Evolutionary conservation across 2,329 filamentous ascomycete species (phyloP), one percentile per base, ranked within the genome.

Genomic region (Colletotrichum sp.): DNA sequence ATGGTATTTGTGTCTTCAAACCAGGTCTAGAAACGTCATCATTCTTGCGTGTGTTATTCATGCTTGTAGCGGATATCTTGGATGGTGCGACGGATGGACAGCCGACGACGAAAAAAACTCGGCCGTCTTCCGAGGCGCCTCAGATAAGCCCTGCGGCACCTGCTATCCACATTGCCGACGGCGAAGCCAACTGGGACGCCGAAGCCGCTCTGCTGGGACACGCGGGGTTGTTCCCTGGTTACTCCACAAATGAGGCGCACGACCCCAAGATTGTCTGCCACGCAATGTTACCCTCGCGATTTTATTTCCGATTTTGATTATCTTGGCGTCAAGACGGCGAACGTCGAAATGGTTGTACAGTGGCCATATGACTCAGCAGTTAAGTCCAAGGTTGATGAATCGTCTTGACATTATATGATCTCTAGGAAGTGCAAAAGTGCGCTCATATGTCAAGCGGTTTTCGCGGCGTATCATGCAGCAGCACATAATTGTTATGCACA

Each of bases 201-300:
- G 43, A 52, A 21, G 43, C 43, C 43, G 43, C 43, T 52, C 43
- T 52, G n/a, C 43, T 52, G 43, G 43, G 43, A 52, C 43, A 52
- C 43, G 43, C 43, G 43, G 43, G 43, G 43, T 52, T 52, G 43
- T 52, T 13, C 43, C 43, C 43, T 52, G 43, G 43, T 21, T 21
- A 52, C 43, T 52, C 43, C 43, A 52, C 43, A 52, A 52, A 21
- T 52, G 43, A 52, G 43, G 43, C n/a, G n/a, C 43, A 52, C 43
- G 43, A 52, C 43, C 43, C n/a, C 43, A 52, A 52, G 43, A 52
- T 52, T n/a, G 43, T 52, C 10, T 21, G 43, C n/a, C 0, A 52
- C 43, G 43, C 43, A 21, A 52, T 52, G 43, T 52, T 52, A 52
- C 43, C 6, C 43, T 52, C 43, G 43, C 3, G 43, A 52, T 52